Conservation (phyloP, 805 yeast genomes). For the Pichia gijzeniarum region DNA sequence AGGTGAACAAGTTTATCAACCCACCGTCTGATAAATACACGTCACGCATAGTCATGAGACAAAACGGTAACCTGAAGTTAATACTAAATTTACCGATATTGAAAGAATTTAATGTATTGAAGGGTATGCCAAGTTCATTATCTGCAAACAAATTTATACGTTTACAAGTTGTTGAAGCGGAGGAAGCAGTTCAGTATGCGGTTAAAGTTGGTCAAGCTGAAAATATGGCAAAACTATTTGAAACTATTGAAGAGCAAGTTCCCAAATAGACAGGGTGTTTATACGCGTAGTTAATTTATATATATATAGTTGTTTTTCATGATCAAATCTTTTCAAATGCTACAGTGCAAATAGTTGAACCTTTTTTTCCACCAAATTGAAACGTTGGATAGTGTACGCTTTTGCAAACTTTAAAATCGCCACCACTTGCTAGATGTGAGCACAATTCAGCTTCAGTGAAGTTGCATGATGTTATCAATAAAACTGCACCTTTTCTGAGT, state of each 20-base stretch:
- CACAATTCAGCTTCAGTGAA: slow-evolving; percentile 78
- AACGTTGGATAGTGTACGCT: slow-evolving; percentile 72
- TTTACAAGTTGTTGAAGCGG: slow-evolving; percentile 57
- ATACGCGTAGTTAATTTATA: background rate
- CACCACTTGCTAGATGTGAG: slow-evolving; percentile 38
- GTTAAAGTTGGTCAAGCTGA: slow-evolving; percentile 61
- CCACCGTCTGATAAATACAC: slow-evolving; percentile 32
- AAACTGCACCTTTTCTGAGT: slow-evolving; percentile 49
- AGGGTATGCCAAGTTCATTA: slow-evolving; percentile 84
- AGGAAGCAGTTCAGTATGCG: slow-evolving; percentile 76
- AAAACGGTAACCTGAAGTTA: slow-evolving; percentile 78
- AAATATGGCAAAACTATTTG: slow-evolving; percentile 51
- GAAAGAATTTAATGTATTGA: slow-evolving; percentile 52
- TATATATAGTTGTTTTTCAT: no score
- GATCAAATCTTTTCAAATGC: slow-evolving; percentile 50
- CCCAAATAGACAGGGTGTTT: slow-evolving; percentile 15
- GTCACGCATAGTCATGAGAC: slow-evolving; percentile 81
- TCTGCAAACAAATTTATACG: slow-evolving; percentile 80
- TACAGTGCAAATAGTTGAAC: slow-evolving; percentile 81
- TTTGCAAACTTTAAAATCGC: slow-evolving; percentile 52
- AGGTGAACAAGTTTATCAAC: slow-evolving; percentile 46
- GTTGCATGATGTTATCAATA: slow-evolving; percentile 86
- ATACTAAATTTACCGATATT: slow-evolving; percentile 69
- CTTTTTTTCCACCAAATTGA: slow-evolving; percentile 84
- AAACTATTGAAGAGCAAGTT: slow-evolving; percentile 37